phyloP scores from a whole-genome alignment of 371 early-diverging fungal species.

The Zancudomyces culisetae region DNA sequence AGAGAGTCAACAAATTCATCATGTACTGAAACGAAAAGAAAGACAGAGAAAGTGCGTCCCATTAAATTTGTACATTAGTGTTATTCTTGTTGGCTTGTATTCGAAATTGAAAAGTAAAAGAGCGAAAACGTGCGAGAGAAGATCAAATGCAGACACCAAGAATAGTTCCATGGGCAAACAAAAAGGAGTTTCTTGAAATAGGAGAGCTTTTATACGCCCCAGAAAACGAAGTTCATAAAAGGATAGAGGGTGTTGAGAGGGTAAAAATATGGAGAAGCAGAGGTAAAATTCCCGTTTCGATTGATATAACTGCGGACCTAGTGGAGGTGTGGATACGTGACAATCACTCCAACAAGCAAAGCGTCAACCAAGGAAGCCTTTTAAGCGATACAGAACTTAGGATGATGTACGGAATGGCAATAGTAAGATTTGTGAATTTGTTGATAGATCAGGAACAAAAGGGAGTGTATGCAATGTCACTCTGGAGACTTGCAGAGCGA shows the following conservation, averaged over 20 bases:
- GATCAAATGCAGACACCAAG: constrained; percentile 11
- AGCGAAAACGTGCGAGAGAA: too few species aligned
- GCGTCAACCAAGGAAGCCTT: constrained; percentile 9
- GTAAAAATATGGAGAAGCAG: constrained; percentile 37
- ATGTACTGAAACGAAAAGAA: too few species aligned
- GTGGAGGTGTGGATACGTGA: constrained; percentile 23
- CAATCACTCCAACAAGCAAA: constrained; percentile 8
- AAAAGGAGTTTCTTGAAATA: constrained; percentile 28
- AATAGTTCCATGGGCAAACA: constrained; percentile 31
- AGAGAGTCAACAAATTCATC: too few species aligned
- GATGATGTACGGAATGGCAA: constrained; percentile 31
- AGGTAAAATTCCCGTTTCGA: constrained; percentile 31
- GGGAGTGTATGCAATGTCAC: constrained; percentile 27
- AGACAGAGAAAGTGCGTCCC: too few species aligned
- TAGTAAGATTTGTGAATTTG: constrained; percentile 40
- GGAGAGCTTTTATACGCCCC: constrained; percentile 25
- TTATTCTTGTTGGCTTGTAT: too few species aligned
- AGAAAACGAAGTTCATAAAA: constrained; percentile 8
- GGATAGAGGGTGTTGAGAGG: constrained; percentile 12
- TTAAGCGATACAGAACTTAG: constrained; percentile 26
- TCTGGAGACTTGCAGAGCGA: constrained; percentile 26
- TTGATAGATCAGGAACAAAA: constrained; percentile 32
- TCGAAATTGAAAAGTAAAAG: too few species aligned
- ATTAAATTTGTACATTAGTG: too few species aligned
- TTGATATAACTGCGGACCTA: constrained; percentile 31